Evolutionary conservation across 768 basidiomycete genomes (phyloP).

Genomic region (Galerina sulciceps): DNA sequence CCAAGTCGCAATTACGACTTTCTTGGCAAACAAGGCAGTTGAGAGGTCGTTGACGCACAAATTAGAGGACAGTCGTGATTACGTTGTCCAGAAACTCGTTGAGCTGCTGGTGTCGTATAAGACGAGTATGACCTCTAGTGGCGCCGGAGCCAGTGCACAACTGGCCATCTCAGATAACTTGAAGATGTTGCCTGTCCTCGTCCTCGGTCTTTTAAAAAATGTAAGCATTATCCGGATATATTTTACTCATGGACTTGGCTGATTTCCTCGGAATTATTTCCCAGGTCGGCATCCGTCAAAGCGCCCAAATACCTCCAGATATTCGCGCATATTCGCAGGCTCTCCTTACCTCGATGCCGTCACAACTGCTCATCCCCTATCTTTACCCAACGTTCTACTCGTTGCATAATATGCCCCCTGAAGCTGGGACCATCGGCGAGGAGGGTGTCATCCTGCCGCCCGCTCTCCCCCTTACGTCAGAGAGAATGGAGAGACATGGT

Average conservation of each 20-base stretch:
- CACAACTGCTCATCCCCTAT: constrained; percentile 90
- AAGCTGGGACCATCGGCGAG: constrained; percentile 92
- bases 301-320: constrained; percentile 96
- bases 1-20: constrained; percentile 82
- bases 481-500: constrained; percentile 92
- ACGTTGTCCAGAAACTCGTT: constrained; percentile 80
- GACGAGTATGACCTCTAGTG: constrained; percentile 93
- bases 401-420: constrained; percentile 93
- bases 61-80: constrained; percentile 87
- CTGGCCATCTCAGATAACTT: constrained; percentile 91
- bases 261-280: constrained; percentile 1
- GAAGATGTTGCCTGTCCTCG: constrained; percentile 90
- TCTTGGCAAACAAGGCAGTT: constrained; percentile 91
- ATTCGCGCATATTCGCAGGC: constrained; percentile 95
- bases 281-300: constrained; percentile 93
- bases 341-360: constrained; percentile 87
- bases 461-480: constrained; percentile 90
- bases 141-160: constrained; percentile 92
- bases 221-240: constrained; percentile 44
- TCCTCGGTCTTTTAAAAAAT: constrained; percentile 92
- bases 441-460: constrained; percentile 87
- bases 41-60: constrained; percentile 86
- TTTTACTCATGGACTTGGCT: background rate
- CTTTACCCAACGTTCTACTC: constrained; percentile 96
- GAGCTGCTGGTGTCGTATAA: constrained; percentile 91